phyloP scores from a whole-genome alignment of 768 basidiomycete genomes.

The Tricholoma matsutake region DNA sequence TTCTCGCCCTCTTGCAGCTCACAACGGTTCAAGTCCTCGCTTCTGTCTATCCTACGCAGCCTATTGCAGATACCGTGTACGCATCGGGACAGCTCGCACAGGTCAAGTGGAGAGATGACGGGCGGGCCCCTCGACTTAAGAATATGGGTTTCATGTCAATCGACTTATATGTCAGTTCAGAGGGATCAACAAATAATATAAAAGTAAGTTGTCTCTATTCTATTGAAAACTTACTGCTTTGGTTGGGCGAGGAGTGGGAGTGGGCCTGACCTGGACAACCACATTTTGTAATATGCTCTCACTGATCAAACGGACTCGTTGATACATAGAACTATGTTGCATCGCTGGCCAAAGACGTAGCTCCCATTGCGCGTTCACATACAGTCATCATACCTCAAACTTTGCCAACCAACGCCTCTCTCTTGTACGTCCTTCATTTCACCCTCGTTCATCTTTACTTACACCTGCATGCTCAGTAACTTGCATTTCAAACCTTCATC shows the following conservation, averaged over 20 bases:
- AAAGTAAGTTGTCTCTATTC: not conserved
- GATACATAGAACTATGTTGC: conserved; percentile 35
- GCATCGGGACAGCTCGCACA: conserved; percentile 38
- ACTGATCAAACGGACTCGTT: not conserved
- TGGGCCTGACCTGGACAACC: not conserved
- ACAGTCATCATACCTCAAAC: conserved; percentile 32
- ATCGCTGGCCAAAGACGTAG: conserved; percentile 43
- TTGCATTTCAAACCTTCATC: conserved; percentile 32
- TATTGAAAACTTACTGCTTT: not conserved
- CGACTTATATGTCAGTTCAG: conserved; percentile 39
- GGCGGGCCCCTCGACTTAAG: conserved; percentile 34
- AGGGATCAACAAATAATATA: conserved; percentile 32
- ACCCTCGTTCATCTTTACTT: not conserved
- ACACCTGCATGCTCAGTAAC: conserved; percentile 20
- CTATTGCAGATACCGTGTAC: conserved; percentile 43
- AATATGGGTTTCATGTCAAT: conserved; percentile 43
- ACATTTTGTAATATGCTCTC: not conserved
- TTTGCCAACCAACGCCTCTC: conserved; percentile 21
- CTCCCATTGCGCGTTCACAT: conserved; percentile 28
- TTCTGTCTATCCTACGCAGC: conserved; percentile 50
- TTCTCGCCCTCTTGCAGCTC: not conserved
- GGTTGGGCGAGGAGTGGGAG: not conserved
- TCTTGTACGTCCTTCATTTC: conserved; percentile 26
- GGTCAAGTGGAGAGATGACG: conserved; percentile 53
- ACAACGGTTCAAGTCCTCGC: not conserved